Base-by-base conservation (phyloP, 495 filamentous ascomycete species). In the Pseudotulostoma volvatum region DNA sequence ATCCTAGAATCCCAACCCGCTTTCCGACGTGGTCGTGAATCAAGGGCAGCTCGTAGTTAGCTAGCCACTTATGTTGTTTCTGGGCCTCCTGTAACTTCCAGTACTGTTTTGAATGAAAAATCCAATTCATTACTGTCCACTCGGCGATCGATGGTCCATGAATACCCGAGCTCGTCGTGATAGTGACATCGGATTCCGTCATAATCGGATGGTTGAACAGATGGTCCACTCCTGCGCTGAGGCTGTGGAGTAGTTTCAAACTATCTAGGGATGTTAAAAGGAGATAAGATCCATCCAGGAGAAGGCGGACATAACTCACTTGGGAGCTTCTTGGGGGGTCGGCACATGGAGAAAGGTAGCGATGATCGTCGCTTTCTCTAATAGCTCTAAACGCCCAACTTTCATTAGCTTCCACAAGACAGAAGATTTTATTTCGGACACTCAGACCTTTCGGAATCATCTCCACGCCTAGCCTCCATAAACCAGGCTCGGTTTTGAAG, bases 101-200 rank as follows among this genome's bases (percentile, higher is more conserved):
- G 48, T 68, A 74, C 42, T 74, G 63, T 18, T 71, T 66, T 11
- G 68, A 73, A 8, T 74, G 63, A 8, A 69, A 55, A 1, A 77
- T 59, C 48, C 64, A 61, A 31, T 72, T 73, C 57, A 76, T 56
- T 8, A 71, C 44, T 5, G 60, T 55, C 80, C 82, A 92, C 63
- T 94, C 85, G 0, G 82, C 66, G 40, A 93, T 93, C 41, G 85
- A 81, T 0, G 86, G 84, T 9, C 79, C 81, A 46, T 86, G 81
- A 36, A 90, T 72, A 11, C 84, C 84, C 15, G 73, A 79, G 28
- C 77, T 73, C 4, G 79, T 86, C 16, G 76, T 77, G 36, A 93
- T 66, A 0, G 67, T 56, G 36, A 87, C 68, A 9, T 74, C 47
- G 9, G 73, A 74, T 13, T 76, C 63, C 19, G 53, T 76, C 44